phyloP scores from a whole-genome alignment of 768 basidiomycete species.

The Candolleomyces efflorescens region DNA sequence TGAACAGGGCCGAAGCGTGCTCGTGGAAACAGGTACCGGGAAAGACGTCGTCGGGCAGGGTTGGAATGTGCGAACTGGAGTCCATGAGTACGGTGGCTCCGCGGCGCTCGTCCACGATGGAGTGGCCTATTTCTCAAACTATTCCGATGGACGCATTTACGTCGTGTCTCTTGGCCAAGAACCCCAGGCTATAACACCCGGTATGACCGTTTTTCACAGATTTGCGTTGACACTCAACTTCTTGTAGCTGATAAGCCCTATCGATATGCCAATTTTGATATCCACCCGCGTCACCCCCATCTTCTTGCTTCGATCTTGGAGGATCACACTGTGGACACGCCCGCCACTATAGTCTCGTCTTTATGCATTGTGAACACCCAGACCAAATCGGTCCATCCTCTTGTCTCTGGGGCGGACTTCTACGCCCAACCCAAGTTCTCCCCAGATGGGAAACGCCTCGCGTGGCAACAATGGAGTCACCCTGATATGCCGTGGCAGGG shows the following conservation, averaged over 20 bases:
- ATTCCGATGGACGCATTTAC: slow-evolving; percentile 51
- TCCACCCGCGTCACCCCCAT: slow-evolving; percentile 49
- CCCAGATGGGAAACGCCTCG: slow-evolving; percentile 51
- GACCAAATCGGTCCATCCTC: slow-evolving; percentile 37
- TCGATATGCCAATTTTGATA: slow-evolving; percentile 61
- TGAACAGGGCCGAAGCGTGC: slow-evolving; percentile 45
- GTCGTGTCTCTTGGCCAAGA: slow-evolving; percentile 28
- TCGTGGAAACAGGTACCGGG: slow-evolving; percentile 47
- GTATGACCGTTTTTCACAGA: slow-evolving; percentile 30
- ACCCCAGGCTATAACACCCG: slow-evolving; percentile 64
- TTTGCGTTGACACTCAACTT: slow-evolving; percentile 2
- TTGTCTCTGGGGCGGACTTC: slow-evolving; percentile 64
- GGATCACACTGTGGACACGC: slow-evolving; percentile 58
- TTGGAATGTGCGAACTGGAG: slow-evolving; percentile 58
- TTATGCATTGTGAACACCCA: slow-evolving; percentile 53
- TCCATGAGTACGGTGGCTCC: slow-evolving; percentile 73
- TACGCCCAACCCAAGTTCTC: slow-evolving; percentile 63
- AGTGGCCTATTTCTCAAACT: slow-evolving; percentile 56
- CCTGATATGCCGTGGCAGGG: slow-evolving; percentile 64
- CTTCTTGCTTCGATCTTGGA: slow-evolving; percentile 63
- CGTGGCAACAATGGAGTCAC: slow-evolving; percentile 67
- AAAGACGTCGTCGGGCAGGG: slow-evolving; percentile 50
- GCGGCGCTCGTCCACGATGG: slow-evolving; percentile 49
- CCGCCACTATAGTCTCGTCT: slow-evolving; percentile 49
- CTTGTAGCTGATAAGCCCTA: slow-evolving; percentile 40